Conservation (phyloP, 306 rosid genomes). For the Prunus salicina region DNA sequence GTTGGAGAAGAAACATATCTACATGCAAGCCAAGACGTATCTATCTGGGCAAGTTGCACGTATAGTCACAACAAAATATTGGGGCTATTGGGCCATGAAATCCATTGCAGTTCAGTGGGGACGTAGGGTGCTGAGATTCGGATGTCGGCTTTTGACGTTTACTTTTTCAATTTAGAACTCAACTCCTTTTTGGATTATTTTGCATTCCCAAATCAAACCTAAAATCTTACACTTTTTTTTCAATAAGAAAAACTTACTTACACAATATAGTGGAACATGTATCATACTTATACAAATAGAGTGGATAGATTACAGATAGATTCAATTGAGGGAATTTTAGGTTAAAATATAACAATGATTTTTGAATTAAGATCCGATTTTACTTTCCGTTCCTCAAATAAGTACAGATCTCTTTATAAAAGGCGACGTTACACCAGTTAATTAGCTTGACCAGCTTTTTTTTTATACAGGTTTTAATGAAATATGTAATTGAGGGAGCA, state of each 20-base stretch:
- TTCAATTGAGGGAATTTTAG: no score
- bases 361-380: no score
- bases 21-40: neutral
- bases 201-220: neutral
- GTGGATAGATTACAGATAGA: neutral
- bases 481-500: neutral
- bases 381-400: no score
- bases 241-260: neutral
- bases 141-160: slow-evolving; percentile 28
- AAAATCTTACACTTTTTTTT: neutral
- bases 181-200: slow-evolving; percentile 1
- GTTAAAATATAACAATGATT: no score
- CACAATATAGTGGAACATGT: neutral
- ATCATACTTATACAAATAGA: neutral
- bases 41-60: neutral
- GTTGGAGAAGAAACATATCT: neutral
- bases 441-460: neutral
- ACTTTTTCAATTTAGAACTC: neutral
- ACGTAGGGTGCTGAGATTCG: slow-evolving; percentile 17
- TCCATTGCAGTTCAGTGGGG: slow-evolving; percentile 17
- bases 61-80: neutral
- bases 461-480: no score
- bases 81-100: slow-evolving; percentile 16
- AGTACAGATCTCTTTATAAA: no score
- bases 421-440: neutral